Percentiles rank a stretch among this genome's conserved stretches.
Evolutionary conservation across 495 filamentous ascomycete species (phyloP).

Genomic region (Penicillium alfredii): DNA sequence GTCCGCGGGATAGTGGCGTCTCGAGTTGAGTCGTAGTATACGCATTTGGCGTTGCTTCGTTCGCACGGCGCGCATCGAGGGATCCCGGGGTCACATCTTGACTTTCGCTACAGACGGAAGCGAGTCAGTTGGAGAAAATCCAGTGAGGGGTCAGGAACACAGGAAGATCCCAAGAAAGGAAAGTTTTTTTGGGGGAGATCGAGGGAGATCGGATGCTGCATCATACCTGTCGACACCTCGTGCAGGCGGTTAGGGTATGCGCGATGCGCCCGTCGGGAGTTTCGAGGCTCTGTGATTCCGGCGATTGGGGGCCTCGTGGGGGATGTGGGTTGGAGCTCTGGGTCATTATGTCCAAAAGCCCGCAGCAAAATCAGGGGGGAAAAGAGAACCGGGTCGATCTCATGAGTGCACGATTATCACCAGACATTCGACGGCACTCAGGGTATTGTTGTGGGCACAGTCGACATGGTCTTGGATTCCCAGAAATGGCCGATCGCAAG

Average conservation of each 20-base stretch:
- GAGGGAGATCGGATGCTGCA: conserved; percentile 5
- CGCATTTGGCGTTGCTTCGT: conserved; percentile 79
- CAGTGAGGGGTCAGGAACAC: neutral
- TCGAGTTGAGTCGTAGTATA: conserved; percentile 86
- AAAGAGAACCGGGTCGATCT: conserved; percentile 10
- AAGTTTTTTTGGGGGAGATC: conserved; percentile 1
- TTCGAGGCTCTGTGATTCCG: conserved; percentile 20
- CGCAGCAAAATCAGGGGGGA: conserved; percentile 3
- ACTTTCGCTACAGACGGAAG: conserved; percentile 65
- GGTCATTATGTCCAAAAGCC: conserved; percentile 13
- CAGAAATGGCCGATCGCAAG: neutral
- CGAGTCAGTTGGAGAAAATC: conserved; percentile 1
- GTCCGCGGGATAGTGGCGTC: conserved; percentile 69
- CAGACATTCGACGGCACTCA: conserved; percentile 9
- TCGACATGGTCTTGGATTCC: conserved; percentile 18
- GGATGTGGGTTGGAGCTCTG: conserved; percentile 12
- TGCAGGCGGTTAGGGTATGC: conserved; percentile 83
- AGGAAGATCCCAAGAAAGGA: no score
- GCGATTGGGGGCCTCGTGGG: conserved; percentile 17
- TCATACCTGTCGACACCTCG: conserved; percentile 76
- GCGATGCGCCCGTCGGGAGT: conserved; percentile 51
- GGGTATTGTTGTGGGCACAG: conserved; percentile 4
- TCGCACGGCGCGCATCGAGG: conserved; percentile 91
- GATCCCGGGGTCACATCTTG: conserved; percentile 84
- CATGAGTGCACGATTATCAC: conserved; percentile 11